These are phyloP conservation scores for Tetracladium maxilliforme DNA, from an alignment of 2,329 filamentous ascomycete genomes.

Conservation along the genomic window DNA sequence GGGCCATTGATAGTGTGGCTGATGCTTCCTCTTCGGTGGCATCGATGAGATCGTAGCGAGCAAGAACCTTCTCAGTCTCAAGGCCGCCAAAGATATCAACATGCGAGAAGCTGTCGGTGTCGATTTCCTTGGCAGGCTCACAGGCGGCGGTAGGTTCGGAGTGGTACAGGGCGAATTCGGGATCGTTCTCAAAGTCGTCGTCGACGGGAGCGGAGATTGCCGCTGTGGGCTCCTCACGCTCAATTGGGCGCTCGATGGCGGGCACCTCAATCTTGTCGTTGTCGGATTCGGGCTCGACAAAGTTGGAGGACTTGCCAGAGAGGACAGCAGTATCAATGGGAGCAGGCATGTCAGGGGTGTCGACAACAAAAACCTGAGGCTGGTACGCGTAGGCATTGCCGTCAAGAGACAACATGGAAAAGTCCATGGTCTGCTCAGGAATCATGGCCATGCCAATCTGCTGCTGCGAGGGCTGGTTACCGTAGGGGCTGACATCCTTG, in stretches of 20 bases:
- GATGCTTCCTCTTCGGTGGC: slow-evolving; percentile 29
- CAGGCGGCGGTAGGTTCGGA: slow-evolving; percentile 19
- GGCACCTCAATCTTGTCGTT: slow-evolving; percentile 32
- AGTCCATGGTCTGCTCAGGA: slow-evolving; percentile 64
- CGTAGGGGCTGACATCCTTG: slow-evolving; percentile 54
- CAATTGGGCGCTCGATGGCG: slow-evolving; percentile 23
- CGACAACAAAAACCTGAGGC: slow-evolving; percentile 58
- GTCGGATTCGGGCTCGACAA: slow-evolving; percentile 29
- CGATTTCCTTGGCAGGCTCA: slow-evolving; percentile 18
- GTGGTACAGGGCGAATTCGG: slow-evolving; percentile 45
- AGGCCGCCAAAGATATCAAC: slow-evolving; percentile 36
- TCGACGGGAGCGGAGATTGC: slow-evolving; percentile 20
- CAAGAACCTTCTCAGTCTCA: slow-evolving; percentile 46
- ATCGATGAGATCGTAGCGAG: slow-evolving; percentile 50
- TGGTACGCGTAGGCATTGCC: slow-evolving; percentile 40
- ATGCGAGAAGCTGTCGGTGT: slow-evolving; percentile 24
- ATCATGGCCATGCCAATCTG: slow-evolving; percentile 74
- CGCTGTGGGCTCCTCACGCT: slow-evolving; percentile 13
- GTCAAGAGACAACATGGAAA: slow-evolving; percentile 54
- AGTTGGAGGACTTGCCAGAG: slow-evolving; percentile 54
- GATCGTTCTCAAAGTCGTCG: slow-evolving; percentile 46
- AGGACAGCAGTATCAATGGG: slow-evolving; percentile 44
- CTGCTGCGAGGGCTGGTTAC: slow-evolving; percentile 36
- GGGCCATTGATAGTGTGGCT: slow-evolving; percentile 7
- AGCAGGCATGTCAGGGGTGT: slow-evolving; percentile 49